Percentiles rank a stretch among this genome's conserved stretches.
Evolutionary conservation across 2,329 filamentous ascomycete genomes (phyloP).

Genomic region (Tothia fuscella): DNA sequence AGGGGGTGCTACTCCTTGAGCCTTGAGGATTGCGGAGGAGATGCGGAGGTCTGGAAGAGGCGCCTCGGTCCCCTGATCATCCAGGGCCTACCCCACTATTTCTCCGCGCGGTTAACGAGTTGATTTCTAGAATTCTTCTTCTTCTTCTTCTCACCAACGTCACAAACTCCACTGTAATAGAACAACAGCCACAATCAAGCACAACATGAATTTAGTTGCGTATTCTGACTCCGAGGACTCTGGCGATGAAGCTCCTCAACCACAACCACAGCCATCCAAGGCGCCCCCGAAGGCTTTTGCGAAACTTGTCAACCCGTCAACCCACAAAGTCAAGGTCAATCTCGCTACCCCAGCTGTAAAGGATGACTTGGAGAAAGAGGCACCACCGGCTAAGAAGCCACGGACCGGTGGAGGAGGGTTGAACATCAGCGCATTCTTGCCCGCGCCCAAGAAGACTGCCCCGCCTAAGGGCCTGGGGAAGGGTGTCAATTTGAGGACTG

Average conservation of each 20-base stretch:
- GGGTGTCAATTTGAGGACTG: constrained; percentile 68
- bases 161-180: neutral
- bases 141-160: neutral
- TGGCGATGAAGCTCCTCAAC: constrained; percentile 18
- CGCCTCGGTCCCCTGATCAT: too few species aligned
- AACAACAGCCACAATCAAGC: neutral
- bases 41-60: too few species aligned
- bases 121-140: too few species aligned
- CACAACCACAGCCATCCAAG: constrained; percentile 20
- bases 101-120: too few species aligned
- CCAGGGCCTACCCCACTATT: too few species aligned
- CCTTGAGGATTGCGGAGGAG: too few species aligned
- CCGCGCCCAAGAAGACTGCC: constrained; percentile 58
- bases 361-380: constrained; percentile 34
- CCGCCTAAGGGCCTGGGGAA: constrained; percentile 32
- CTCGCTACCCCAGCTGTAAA: constrained; percentile 41
- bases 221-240: constrained; percentile 71
- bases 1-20: too few species aligned
- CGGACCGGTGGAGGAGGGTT: constrained; percentile 48
- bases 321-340: constrained; percentile 73
- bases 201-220: constrained; percentile 61
- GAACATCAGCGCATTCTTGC: constrained; percentile 78
- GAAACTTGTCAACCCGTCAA: constrained; percentile 72
- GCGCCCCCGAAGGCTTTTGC: constrained; percentile 47
- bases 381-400: constrained; percentile 59